Evolutionary conservation across 768 basidiomycete genomes (phyloP).

Genomic region (Astraeus odoratus): DNA sequence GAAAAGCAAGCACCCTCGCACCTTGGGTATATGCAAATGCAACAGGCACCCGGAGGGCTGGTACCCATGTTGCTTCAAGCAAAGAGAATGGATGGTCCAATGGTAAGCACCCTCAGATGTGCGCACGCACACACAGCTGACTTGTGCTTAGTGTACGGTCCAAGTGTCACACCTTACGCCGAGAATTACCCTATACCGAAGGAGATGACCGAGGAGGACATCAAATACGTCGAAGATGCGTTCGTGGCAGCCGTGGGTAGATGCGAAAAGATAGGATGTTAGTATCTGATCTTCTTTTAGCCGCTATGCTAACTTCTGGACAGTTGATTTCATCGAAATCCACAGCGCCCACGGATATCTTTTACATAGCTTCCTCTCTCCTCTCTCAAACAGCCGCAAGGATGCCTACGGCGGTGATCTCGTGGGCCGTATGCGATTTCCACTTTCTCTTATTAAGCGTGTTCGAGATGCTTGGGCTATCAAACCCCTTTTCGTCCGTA

Average conservation of each 20-base stretch:
- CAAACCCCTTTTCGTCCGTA: constrained; percentile 66
- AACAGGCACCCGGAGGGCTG: no score
- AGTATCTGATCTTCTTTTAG: no score
- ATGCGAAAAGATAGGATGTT: constrained; percentile 52
- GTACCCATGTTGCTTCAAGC: no score
- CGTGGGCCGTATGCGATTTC: constrained; percentile 65
- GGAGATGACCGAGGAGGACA: constrained; percentile 46
- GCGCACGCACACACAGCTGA: no score
- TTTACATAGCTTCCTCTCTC: constrained; percentile 63
- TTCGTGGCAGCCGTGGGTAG: constrained; percentile 50
- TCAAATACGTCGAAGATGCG: constrained; percentile 52
- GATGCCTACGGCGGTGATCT: constrained; percentile 71
- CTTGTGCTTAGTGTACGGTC: constrained; percentile 60
- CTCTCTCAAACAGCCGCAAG: constrained; percentile 63
- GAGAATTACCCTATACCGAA: constrained; percentile 49
- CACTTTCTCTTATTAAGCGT: constrained; percentile 48
- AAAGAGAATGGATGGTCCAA: no score
- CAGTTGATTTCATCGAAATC: constrained; percentile 69
- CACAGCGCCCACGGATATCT: constrained; percentile 65
- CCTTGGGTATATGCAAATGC: constrained; percentile 53
- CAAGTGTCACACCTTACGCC: constrained; percentile 52
- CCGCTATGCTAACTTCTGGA: no score
- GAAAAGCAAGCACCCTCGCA: constrained; percentile 64
- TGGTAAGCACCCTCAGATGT: no score
- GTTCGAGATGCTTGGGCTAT: constrained; percentile 51